Conservation (phyloP, 2,329 filamentous ascomycete species). For the Exophiala aquamarina region DNA sequence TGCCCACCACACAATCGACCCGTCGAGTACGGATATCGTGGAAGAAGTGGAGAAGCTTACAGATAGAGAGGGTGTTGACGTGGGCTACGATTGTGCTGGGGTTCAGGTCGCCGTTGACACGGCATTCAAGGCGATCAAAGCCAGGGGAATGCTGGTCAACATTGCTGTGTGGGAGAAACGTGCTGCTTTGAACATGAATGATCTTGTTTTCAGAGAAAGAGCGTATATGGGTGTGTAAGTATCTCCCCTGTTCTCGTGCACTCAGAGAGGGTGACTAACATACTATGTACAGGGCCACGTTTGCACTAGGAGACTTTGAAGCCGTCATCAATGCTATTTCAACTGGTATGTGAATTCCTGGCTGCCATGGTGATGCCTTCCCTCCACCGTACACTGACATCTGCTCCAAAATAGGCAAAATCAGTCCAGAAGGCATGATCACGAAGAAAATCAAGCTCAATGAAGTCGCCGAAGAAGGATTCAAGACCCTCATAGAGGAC, state of each 20-base stretch:
- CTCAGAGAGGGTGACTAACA: background rate
- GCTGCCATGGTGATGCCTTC: background rate
- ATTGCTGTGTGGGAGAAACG: conserved; percentile 57
- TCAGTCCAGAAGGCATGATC: conserved; percentile 52
- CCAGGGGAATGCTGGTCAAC: conserved; percentile 53
- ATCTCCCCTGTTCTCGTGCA: no score
- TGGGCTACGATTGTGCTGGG: conserved; percentile 54
- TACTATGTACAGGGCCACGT: conserved; percentile 27
- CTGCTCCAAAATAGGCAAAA: conserved; percentile 14
- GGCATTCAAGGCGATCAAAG: conserved; percentile 48
- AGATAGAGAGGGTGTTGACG: conserved; percentile 42
- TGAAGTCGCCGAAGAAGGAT: conserved; percentile 57
- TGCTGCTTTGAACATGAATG: conserved; percentile 48
- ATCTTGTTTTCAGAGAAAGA: conserved; percentile 52
- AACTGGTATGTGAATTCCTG: conserved; percentile 13
- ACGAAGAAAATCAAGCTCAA: conserved; percentile 57
- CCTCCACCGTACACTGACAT: background rate
- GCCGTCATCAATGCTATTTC: conserved; percentile 44
- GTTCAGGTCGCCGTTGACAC: conserved; percentile 51
- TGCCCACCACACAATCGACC: conserved; percentile 51
- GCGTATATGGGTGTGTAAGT: conserved; percentile 46
- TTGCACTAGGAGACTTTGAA: conserved; percentile 51
- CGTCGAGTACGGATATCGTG: conserved; percentile 23
- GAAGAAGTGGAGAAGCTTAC: background rate
- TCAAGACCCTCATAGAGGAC: conserved; percentile 57